phyloP scores from a whole-genome alignment of 352 stramenopile species.

The Phytophthora fragariaefolia region DNA sequence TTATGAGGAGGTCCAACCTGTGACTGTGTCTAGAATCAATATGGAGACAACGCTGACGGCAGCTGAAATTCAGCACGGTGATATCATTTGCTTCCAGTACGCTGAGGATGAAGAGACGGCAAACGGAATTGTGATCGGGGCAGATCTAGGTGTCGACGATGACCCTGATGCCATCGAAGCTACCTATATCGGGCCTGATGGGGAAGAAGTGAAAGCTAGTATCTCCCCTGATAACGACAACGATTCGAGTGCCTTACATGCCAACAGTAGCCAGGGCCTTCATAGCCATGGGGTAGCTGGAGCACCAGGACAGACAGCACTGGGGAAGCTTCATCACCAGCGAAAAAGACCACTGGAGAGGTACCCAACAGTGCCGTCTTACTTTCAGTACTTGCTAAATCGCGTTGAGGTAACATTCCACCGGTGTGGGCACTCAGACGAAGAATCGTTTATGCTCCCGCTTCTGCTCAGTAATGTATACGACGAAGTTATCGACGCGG shows the following conservation, averaged over 20 bases:
- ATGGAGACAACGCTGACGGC: slow-evolving; percentile 49
- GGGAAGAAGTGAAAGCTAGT: slow-evolving; percentile 33
- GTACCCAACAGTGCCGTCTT: slow-evolving; percentile 77
- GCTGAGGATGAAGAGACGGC: slow-evolving; percentile 43
- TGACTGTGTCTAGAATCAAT: slow-evolving; percentile 62
- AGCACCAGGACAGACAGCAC: slow-evolving; percentile 9
- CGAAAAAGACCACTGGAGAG: slow-evolving; percentile 32
- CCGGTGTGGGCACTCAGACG: slow-evolving; percentile 52
- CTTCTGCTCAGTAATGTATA: slow-evolving; percentile 79
- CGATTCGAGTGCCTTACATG: slow-evolving; percentile 18
- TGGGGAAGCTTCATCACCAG: slow-evolving; percentile 6
- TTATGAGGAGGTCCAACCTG: slow-evolving; percentile 83
- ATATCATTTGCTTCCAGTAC: slow-evolving; percentile 87
- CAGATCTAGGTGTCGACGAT: slow-evolving; percentile 33
- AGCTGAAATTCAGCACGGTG: slow-evolving; percentile 80
- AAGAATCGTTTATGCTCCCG: slow-evolving; percentile 53
- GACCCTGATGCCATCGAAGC: slow-evolving; percentile 32
- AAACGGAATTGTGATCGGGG: slow-evolving; percentile 21
- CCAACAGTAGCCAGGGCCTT: slow-evolving; percentile 17
- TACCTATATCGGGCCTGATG: slow-evolving; percentile 35
- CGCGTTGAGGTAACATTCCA: slow-evolving; percentile 80
- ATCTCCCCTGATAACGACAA: slow-evolving; percentile 27
- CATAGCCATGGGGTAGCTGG: slow-evolving; percentile 28
- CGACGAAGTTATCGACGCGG: slow-evolving; percentile 72
- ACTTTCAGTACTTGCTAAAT: slow-evolving; percentile 87